Evolutionary conservation across 192 early-diverging fungal genomes (phyloP).

Genomic region (Geosiphon pyriformis): DNA sequence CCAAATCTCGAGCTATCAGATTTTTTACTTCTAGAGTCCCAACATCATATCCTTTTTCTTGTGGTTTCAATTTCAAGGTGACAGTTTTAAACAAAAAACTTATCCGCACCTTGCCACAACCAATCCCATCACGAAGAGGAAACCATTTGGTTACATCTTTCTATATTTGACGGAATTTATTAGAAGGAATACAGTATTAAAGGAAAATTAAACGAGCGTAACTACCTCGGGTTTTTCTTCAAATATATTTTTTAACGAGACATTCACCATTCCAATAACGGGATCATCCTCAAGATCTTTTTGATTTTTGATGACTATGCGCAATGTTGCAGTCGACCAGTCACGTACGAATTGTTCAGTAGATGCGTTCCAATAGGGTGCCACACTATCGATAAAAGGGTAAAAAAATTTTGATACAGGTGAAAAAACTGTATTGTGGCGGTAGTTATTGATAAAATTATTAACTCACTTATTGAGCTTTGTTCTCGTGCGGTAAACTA

Average conservation of each 20-base stretch:
- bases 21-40: slow-evolving; percentile 10
- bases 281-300: slow-evolving; percentile 24
- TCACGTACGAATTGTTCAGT: slow-evolving; percentile 21
- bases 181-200: neutral
- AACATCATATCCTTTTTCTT: slow-evolving; percentile 23
- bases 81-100: slow-evolving; percentile 14
- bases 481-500: slow-evolving; percentile 15
- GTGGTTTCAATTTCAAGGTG: neutral
- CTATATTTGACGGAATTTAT: neutral
- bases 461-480: slow-evolving; percentile 22
- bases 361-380: slow-evolving; percentile 21
- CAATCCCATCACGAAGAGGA: slow-evolving; percentile 14
- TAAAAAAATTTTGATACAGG: too few relatives aligned
- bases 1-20: neutral
- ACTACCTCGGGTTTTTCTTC: slow-evolving; percentile 3
- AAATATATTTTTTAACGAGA: slow-evolving; percentile 12
- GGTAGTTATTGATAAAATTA: too few relatives aligned
- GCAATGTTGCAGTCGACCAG: slow-evolving; percentile 7
- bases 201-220: neutral
- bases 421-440: too few relatives aligned
- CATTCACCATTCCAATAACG: slow-evolving; percentile 17
- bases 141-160: slow-evolving; percentile 15
- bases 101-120: slow-evolving; percentile 18
- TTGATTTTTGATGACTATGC: slow-evolving; percentile 18
- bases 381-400: neutral